Evolutionary conservation across 306 rosid genomes (phyloP).

Genomic region (Citrullus amarus): DNA sequence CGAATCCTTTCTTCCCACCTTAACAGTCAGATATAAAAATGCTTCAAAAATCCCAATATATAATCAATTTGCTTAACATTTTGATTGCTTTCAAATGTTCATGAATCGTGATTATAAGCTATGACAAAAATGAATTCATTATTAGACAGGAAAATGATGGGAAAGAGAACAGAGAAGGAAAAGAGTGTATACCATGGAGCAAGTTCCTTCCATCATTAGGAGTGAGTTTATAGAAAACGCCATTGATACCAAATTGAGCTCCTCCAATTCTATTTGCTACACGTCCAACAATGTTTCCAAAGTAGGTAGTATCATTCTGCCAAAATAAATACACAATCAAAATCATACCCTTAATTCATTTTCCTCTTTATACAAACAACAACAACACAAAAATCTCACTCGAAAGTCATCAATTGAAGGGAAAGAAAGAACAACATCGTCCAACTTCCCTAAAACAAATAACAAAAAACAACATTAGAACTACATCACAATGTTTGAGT

Average conservation of each 20-base stretch:
- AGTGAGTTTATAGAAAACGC: slow-evolving; percentile 12
- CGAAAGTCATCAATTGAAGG: slow-evolving; percentile 7
- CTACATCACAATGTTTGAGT: background rate
- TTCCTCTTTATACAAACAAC: background rate
- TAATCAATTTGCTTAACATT: too few species aligned
- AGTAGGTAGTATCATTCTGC: slow-evolving; percentile 23
- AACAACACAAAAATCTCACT: background rate
- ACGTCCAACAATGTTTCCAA: slow-evolving; percentile 33
- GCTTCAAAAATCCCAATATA: too few species aligned
- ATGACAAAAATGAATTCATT: too few species aligned
- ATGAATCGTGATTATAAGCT: too few species aligned
- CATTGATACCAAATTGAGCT: slow-evolving; percentile 23
- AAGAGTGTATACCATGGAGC: slow-evolving; percentile 19
- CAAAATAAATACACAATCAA: background rate
- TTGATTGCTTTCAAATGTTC: too few species aligned
- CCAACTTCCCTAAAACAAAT: slow-evolving; percentile 19
- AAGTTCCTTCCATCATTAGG: slow-evolving; percentile 26
- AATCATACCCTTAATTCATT: background rate
- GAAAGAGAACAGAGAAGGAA: too few species aligned
- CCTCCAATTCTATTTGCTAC: slow-evolving; percentile 31
- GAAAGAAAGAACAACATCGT: slow-evolving; percentile 27
- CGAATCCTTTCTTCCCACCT: slow-evolving; percentile 43
- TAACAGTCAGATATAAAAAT: too few species aligned
- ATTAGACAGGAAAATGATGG: too few species aligned
- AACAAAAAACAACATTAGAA: background rate